phyloP scores from a whole-genome alignment of 1,139 yeast genomes.

The Geotrichum europaeum region DNA sequence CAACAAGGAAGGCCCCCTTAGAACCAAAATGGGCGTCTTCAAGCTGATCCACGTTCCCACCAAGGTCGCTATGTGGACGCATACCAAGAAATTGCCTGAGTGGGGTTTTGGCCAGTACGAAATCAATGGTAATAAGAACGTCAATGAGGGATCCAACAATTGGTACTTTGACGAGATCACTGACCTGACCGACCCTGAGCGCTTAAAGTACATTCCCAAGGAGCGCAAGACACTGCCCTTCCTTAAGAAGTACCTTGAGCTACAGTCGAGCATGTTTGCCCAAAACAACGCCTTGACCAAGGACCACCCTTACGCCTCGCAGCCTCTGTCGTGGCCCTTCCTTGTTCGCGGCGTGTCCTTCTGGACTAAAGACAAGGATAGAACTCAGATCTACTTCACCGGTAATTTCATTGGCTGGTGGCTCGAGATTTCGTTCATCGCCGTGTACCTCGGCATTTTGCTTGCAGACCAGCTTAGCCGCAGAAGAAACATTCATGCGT shows the following conservation, averaged over 20 bases:
- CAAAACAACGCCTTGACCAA: conserved; percentile 83
- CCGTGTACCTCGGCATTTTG: conserved; percentile 56
- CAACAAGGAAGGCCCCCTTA: conserved; percentile 49
- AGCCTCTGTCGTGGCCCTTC: conserved; percentile 93
- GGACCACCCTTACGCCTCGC: conserved; percentile 94
- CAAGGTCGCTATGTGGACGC: conserved; percentile 93
- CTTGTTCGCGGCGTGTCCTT: conserved; percentile 88
- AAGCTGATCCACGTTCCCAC: conserved; percentile 78
- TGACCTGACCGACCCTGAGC: conserved; percentile 51
- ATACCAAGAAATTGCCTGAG: conserved; percentile 72
- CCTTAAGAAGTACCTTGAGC: conserved; percentile 80
- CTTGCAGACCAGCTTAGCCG: conserved; percentile 72
- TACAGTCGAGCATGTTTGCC: conserved; percentile 82
- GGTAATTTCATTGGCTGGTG: conserved; percentile 94
- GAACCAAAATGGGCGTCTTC: conserved; percentile 64
- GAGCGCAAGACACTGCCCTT: conserved; percentile 60
- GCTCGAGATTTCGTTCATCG: conserved; percentile 66
- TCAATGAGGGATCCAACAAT: conserved; percentile 56
- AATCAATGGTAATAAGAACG: conserved; percentile 87
- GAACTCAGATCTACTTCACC: conserved; percentile 73
- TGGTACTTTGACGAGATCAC: conserved; percentile 78
- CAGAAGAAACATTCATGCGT: conserved; percentile 59
- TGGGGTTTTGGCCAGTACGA: conserved; percentile 94
- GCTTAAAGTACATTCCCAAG: conserved; percentile 50
- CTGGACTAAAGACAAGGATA: conserved; percentile 69